Percentiles rank a stretch among this genome's conserved stretches.
Evolutionary conservation across 495 filamentous ascomycete species (phyloP).

Genomic region (Paragyromitra xinjiangensis): DNA sequence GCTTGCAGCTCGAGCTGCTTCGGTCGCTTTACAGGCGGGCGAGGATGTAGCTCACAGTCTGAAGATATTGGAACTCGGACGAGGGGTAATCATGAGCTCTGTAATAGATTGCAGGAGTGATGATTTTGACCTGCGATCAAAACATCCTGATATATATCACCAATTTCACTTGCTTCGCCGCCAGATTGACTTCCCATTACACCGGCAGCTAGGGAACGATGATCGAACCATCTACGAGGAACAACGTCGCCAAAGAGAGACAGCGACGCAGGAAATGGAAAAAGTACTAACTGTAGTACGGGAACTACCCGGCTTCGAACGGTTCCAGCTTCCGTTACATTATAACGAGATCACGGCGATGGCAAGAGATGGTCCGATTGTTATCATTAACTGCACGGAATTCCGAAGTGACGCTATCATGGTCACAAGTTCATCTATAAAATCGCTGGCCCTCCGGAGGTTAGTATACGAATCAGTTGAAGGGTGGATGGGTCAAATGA

Average conservation of each 20-base stretch:
- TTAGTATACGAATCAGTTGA: neutral
- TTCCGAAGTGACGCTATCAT: slow-evolving; percentile 41
- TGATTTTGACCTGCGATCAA: neutral
- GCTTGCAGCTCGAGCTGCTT: neutral
- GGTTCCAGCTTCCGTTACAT: neutral
- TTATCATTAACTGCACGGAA: slow-evolving; percentile 26
- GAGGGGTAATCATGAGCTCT: neutral
- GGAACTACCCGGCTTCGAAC: neutral
- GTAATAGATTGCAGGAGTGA: neutral
- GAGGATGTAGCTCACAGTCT: neutral
- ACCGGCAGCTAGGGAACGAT: neutral
- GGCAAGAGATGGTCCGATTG: slow-evolving; percentile 30
- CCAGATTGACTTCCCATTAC: neutral
- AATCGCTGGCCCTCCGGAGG: slow-evolving; percentile 7
- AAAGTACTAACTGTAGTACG: neutral
- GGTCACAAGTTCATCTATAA: slow-evolving; percentile 7
- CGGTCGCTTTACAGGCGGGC: neutral
- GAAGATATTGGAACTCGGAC: neutral
- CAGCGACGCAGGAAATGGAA: neutral
- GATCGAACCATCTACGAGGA: neutral
- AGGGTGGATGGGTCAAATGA: slow-evolving; percentile 10
- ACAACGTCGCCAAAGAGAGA: neutral
- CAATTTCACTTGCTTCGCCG: neutral
- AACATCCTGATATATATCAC: neutral
- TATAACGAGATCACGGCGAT: slow-evolving; percentile 1